Base-by-base conservation (phyloP, 768 basidiomycete genomes). In the Kwoniella europaea region DNA sequence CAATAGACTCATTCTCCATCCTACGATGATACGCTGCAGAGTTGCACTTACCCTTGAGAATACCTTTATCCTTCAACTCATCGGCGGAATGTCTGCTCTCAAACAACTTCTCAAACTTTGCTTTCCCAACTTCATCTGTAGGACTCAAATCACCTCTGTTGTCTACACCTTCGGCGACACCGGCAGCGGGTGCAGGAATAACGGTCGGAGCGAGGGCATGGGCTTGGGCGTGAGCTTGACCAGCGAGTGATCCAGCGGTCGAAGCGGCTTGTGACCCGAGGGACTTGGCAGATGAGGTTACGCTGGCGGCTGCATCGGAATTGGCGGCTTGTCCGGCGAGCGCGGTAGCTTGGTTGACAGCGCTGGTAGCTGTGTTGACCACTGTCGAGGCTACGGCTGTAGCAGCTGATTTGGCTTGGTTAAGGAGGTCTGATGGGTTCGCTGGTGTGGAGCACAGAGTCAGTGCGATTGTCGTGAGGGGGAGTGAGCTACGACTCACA, bases 11-110 rank as follows among this genome's bases (percentile, higher is more conserved):
- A 29, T 29, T 35, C 35, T 35, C 35, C 35, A 35, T 35, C 35
- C 35, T 35, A 35, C 35, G 35, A 35, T 35, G 35, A 35, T 35
- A 35, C 35, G 35, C 35, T 35, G 35, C 35, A 6, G 35, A 63
- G 16, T 13, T 15, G 18, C 4, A 76, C 83, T 68, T 62, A 87
- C 89, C 89, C 83, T 91, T 90, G 69, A 91, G 86, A 71, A 91
- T 91, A 79, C 90, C 90, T 72, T 89, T 87, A 43, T 89, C 88
- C 70, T 90, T 86, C 55, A 91, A 85, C 55, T 90, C 88, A 52
- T 86, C 80, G 80, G 88, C 88, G n/a, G 88, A 86, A 20, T 90
- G 89, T 50, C 90, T 85, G 20, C 86, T 81, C 55, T 82, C 84
- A 56, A 90, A 84, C 61, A 85, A 85, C 76, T 86, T 86, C 84